Base-by-base conservation (phyloP, 352 stramenopile species). In the Hyaloperonospora brassicae region DNA sequence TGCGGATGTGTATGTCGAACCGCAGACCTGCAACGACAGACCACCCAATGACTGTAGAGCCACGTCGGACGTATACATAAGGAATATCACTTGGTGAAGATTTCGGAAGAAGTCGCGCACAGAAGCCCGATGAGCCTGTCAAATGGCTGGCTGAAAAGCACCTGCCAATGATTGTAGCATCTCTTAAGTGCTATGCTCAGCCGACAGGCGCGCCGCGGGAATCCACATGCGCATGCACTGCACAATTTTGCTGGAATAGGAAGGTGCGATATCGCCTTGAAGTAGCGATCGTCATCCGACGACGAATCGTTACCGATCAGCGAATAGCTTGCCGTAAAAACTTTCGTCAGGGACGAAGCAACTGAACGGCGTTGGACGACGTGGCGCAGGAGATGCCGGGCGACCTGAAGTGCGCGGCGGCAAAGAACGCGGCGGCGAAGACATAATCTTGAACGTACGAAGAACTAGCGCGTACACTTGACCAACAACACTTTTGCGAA, bases 151-250 rank as follows among this genome's bases (percentile, higher is more conserved):
- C 21, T 47, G 21, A 31, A 7, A 31, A 22, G 30, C 41, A 8
- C 21, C n/a, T 8, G 41, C 41, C 41, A 47, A 12, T 47, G 41
- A 47, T 47, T 47, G 41, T 4, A 47, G 23, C 4, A 47, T 47
- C 41, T 47, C 41, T 17, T 47, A 17, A n/a, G 41, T 47, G 23
- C 41, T 47, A 47, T 47, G 41, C 14, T 47, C 41, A 9, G 21
- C 7, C 1, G 41, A 13, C 41, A 47, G 8, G 17, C 23, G 17
- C 36, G 36, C 36, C 3, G 36, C 36, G 9, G 36, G 3, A 42
- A 42, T 42, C 36, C 36, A 42, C 36, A 42, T 21, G 14, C 36
- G 36, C 14, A 10, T 42, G 9, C 36, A 42, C 14, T 42, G 11
- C 14, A 2, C 10, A 21, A 10, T 12, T 14, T 14, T n/a, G n/a